Base-by-base conservation (phyloP, 352 stramenopile species). In the Globisporangium apiculatum region DNA sequence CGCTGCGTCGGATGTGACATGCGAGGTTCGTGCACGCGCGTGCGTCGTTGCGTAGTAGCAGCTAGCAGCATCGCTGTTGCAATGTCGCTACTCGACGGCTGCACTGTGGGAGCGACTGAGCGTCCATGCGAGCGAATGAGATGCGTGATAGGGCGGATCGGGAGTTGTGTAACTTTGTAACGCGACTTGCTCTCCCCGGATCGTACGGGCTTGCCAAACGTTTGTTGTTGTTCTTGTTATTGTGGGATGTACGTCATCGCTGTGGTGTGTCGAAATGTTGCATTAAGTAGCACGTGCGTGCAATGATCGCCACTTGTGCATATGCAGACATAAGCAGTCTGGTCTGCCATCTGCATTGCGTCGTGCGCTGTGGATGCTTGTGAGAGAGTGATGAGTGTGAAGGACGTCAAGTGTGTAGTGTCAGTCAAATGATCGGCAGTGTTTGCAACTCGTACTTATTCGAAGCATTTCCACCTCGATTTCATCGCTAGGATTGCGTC, bases 101-200 rank as follows among this genome's bases (percentile, higher is more conserved):
- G 24, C 24, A 31, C 24, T 31, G 24, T 31, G 24, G 24, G 24
- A 31, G 24, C 24, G 2, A 31, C 24, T 31, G 48, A 53, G 11
- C 48, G 48, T 52, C 3, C 24, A 31, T 31, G 24, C 24, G 24
- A 36, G 37, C 36, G 12, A 37, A 8, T 46, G 50, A 31, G 50
- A 55, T 7, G 41, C 50, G 50, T 46, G 31, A 24, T 46, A 55
- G 51, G 48, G 37, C 8, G 24, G 24, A 31, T 46, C n/a, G 6
- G 36, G 11, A 8, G 36, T 36, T 36, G n/a, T 43, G 51, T 47
- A 37, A 36, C 36, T 47, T 37, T 36, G 24, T 18, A 55, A 55
- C 36, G 17, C 36, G 51, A 55, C 36, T 55, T 12, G 51, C 51
- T 38, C 15, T n/a, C 35, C 51, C 47, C 15, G 51, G 11, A 46